phyloP scores from a whole-genome alignment of 164 flowering plant genomes.

The Hamamelis virginiana region DNA sequence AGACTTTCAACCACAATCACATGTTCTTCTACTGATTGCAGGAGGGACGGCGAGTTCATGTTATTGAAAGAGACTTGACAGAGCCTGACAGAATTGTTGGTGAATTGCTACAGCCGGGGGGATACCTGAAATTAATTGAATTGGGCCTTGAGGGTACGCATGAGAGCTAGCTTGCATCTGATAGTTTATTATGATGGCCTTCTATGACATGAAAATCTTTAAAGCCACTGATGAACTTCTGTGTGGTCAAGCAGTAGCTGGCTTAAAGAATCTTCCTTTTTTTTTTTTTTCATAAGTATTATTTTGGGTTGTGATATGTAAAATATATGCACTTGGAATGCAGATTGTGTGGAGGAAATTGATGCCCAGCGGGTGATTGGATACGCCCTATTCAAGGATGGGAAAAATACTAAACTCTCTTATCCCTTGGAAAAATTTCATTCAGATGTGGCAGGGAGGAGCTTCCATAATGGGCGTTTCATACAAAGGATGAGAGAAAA shows the following conservation, averaged over 20 bases:
- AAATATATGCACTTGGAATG: not conserved
- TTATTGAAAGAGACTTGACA: conserved; percentile 49
- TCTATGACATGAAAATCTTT: not conserved
- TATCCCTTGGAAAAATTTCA: conserved; percentile 47
- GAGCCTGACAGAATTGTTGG: conserved; percentile 56
- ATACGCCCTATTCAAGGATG: conserved; percentile 48
- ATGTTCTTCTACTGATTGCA: conserved; percentile 16
- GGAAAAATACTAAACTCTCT: conserved; percentile 31
- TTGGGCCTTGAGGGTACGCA: conserved; percentile 49
- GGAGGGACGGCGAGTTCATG: conserved; percentile 54
- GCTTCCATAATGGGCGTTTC: conserved; percentile 53
- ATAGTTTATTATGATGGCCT: not conserved
- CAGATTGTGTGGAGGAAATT: conserved; percentile 51
- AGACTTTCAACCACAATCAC: not conserved
- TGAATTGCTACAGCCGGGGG: conserved; percentile 57
- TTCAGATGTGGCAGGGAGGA: conserved; percentile 45
- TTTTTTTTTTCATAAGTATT: not conserved
- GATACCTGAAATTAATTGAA: conserved; percentile 49
- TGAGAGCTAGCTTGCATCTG: not conserved
- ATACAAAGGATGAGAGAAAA: conserved; percentile 51
- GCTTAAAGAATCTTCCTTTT: not conserved
- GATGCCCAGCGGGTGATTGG: conserved; percentile 49
- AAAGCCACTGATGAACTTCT: not conserved
- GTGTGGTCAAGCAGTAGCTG: not conserved
- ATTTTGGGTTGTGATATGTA: not conserved